phyloP scores from a whole-genome alignment of 768 basidiomycete species.

The Strobilomyces dryophilus region DNA sequence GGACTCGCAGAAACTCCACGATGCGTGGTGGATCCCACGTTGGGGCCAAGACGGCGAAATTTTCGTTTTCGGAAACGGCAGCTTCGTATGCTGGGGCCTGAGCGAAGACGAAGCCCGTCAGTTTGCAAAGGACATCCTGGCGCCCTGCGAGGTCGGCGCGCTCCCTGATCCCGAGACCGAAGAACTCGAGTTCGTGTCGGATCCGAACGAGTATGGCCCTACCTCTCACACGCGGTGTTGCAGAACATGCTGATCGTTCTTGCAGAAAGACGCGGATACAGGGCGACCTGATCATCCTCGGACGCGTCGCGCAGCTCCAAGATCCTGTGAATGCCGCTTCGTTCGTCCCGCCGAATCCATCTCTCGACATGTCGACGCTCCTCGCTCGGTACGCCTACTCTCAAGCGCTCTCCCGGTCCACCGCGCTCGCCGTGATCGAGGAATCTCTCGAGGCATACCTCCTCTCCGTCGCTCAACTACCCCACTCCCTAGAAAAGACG shows the following conservation, averaged over 20 bases:
- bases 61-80: slow-evolving; percentile 86
- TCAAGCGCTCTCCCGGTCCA: slow-evolving; percentile 86
- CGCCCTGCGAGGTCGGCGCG: slow-evolving; percentile 56
- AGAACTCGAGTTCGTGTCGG: slow-evolving; percentile 89
- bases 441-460: slow-evolving; percentile 79
- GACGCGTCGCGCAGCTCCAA: slow-evolving; percentile 59
- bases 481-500: slow-evolving; percentile 67
- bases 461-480: slow-evolving; percentile 75
- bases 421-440: slow-evolving; percentile 84
- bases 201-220: slow-evolving; percentile 69
- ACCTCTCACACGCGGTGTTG: not conserved
- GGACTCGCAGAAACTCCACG: slow-evolving; percentile 59
- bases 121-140: slow-evolving; percentile 64
- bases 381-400: slow-evolving; percentile 90
- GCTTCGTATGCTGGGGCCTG: slow-evolving; percentile 88
- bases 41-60: slow-evolving; percentile 76
- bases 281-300: slow-evolving; percentile 89
- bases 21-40: slow-evolving; percentile 75
- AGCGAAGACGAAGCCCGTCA: slow-evolving; percentile 66
- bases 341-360: slow-evolving; percentile 46
- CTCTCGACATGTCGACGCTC: slow-evolving; percentile 65
- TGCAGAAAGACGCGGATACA: slow-evolving; percentile 79
- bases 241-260: slow-evolving; percentile 2
- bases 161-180: slow-evolving; percentile 76
- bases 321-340: slow-evolving; percentile 42